These are phyloP conservation scores for Lasiodiplodia sp. DNA, from an alignment of 2,329 filamentous ascomycete genomes.

Conservation along the genomic window DNA sequence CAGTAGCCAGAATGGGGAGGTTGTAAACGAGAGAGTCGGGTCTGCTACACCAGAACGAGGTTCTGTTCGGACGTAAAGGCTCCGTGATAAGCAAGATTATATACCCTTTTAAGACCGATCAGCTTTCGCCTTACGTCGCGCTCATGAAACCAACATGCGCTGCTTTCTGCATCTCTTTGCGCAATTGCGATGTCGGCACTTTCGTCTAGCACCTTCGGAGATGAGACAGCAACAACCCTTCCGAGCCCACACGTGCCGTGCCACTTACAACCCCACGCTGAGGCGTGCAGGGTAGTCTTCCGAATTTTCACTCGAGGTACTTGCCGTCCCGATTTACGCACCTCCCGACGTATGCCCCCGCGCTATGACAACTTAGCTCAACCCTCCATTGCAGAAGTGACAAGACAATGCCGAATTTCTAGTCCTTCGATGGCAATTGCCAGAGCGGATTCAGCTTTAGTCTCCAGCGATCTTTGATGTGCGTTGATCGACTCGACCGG, in stretches of 20 bases:
- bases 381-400: neutral
- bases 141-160: neutral
- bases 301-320: neutral
- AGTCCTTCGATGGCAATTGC: neutral
- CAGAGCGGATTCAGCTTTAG: neutral
- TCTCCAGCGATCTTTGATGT: neutral
- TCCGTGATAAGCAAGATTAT: constrained; percentile 4
- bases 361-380: neutral
- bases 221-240: neutral
- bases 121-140: constrained; percentile 1
- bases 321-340: constrained; percentile 12
- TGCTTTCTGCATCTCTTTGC: neutral
- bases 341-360: neutral
- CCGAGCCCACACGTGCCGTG: neutral
- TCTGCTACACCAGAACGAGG: neutral
- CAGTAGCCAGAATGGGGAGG: constrained; percentile 18
- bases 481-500: neutral
- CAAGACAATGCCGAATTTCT: too few species aligned
- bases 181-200: constrained; percentile 18
- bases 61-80: neutral
- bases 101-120: constrained; percentile 18
- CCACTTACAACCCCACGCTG: neutral
- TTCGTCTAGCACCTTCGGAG: neutral
- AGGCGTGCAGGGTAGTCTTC: neutral
- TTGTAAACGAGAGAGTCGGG: neutral